phyloP scores from a whole-genome alignment of 208 protist species.

The Leishmania lainsoni region DNA sequence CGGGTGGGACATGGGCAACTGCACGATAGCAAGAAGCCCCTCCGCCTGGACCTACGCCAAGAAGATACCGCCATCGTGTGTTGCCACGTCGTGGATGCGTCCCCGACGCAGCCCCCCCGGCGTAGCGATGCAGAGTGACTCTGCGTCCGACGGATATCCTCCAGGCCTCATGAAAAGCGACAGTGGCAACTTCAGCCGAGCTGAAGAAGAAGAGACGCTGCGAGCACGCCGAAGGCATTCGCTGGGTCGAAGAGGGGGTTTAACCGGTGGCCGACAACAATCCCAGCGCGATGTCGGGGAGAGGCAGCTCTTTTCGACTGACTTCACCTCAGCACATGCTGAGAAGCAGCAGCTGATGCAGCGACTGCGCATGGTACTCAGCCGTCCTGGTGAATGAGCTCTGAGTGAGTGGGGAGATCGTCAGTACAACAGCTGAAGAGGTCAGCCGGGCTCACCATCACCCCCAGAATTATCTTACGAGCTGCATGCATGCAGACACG shows the following conservation, averaged over 20 bases:
- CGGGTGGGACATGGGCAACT: background rate
- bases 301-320: background rate
- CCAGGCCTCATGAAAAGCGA: background rate
- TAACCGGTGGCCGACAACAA: background rate
- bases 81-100: background rate
- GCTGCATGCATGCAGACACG: background rate
- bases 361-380: slow-evolving; percentile 22
- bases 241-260: background rate
- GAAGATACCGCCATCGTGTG: background rate
- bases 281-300: background rate
- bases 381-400: slow-evolving; percentile 9
- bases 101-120: background rate
- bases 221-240: background rate
- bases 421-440: background rate
- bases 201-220: background rate
- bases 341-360: slow-evolving; percentile 32
- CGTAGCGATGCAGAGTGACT: background rate
- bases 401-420: background rate
- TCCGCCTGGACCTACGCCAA: background rate
- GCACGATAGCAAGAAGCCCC: slow-evolving; percentile 7
- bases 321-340: background rate
- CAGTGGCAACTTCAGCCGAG: background rate
- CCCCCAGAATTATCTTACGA: background rate
- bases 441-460: background rate
- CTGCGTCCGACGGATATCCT: background rate